phyloP scores from a whole-genome alignment of 805 yeast species.

The Myxozyma lipomycoides region DNA sequence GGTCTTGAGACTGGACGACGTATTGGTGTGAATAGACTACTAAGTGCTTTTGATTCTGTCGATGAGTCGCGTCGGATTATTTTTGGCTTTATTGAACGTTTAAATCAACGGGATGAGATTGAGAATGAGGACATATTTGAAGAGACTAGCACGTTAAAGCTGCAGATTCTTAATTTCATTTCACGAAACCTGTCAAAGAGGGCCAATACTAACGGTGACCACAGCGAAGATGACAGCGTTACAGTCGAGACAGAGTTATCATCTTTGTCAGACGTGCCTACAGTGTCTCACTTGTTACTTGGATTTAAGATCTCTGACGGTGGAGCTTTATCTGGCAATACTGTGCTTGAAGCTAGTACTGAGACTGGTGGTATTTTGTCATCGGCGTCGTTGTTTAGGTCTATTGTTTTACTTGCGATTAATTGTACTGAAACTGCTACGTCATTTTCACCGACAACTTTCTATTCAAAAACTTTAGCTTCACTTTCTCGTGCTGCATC shows the following conservation, averaged over 20 bases:
- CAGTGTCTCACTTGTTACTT: conserved; percentile 68
- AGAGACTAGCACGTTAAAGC: conserved; percentile 46
- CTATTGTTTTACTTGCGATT: conserved; percentile 50
- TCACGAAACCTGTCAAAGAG: conserved; percentile 37
- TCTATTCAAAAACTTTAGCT: conserved; percentile 6
- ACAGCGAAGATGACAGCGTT: conserved; percentile 10
- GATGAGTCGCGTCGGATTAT: conserved; percentile 75
- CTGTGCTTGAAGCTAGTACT: conserved; percentile 33
- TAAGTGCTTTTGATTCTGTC: conserved; percentile 67
- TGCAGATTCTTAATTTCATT: conserved; percentile 57
- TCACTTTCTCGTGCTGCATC: conserved; percentile 52
- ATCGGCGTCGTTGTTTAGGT: conserved; percentile 51
- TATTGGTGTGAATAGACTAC: conserved; percentile 52
- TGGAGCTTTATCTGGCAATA: conserved; percentile 43
- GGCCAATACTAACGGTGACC: background rate
- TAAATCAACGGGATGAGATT: conserved; percentile 45
- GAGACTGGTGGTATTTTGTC: conserved; percentile 48
- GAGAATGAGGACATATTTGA: conserved; percentile 34
- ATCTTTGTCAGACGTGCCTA: conserved; percentile 39
- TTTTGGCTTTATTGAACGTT: conserved; percentile 65
- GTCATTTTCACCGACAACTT: background rate
- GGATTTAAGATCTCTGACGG: conserved; percentile 62
- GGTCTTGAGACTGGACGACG: conserved; percentile 14
- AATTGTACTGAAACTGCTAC: conserved; percentile 1
- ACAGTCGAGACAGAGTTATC: conserved; percentile 33